Evolutionary conservation across 371 early-diverging fungal genomes (phyloP), one percentile per base, ranked within the genome.

Genomic region (Mortierella sp.): DNA sequence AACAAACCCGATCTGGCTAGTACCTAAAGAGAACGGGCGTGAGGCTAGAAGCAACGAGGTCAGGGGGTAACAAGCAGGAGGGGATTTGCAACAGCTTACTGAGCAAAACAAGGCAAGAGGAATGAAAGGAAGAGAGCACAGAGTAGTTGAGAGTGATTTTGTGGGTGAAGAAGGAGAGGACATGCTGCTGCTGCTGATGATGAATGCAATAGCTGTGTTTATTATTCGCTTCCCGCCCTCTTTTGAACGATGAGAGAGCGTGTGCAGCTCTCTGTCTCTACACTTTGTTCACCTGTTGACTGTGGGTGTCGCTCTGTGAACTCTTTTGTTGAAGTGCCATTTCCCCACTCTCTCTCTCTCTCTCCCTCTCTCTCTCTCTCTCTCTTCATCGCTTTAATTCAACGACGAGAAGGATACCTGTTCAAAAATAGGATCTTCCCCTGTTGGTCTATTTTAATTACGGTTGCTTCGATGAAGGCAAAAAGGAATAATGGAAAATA

Each of bases 201-300:
- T 63, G 63, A 63, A 63, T 34, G 34, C 63, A 16, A 19, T 31
- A 16, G 19, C 8, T 63, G 5, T 28, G 14, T 26, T 34, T 63
- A 31, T 63, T 63, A 34, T 63, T 63, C 34, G 63, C 34, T 34
- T 63, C 63, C 63, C 63, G 63, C 63, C 63, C 21, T 63, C 63
- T 26, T 14, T 48, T 48, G 48, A 48, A 48, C 1, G 48, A 48
- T 1, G 28, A 57, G 13, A 48, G 26, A 9, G n/a, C 24, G 1
- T 52, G 52, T 38, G 21, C 50, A 16, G 50, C 50, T 1, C 14
- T 48, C 50, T n/a, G n/a, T 48, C 16, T 2, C 9, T 38, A 38
- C 48, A 13, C 6, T 14, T 13, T 50, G 50, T 50, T 13, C 50
- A 14, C 16, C 50, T 50, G 50, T 50, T 50, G 1, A 50, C 50